Conservation (phyloP, 1,139 yeast species). For the Kodamaea fungicola region DNA sequence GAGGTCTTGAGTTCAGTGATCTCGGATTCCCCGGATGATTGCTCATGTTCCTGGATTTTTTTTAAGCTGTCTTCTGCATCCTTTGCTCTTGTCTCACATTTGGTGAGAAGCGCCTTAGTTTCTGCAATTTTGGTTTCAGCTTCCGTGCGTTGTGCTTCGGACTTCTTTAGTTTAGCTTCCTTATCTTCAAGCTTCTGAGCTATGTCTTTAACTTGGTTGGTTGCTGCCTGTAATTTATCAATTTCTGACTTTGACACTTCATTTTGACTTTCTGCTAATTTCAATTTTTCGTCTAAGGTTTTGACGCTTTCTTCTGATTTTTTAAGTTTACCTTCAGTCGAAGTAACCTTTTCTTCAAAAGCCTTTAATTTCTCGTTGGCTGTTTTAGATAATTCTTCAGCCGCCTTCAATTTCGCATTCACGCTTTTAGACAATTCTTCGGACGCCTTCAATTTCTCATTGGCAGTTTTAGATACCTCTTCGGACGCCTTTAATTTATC, state of each 20-base stretch:
- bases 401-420: no score
- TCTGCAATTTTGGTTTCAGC: neutral
- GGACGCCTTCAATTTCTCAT: neutral
- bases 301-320: no score
- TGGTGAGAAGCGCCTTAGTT: neutral
- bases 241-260: no score
- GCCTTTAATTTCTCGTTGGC: no score
- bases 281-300: no score
- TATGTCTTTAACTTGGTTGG: neutral
- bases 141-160: neutral
- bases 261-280: no score
- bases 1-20: conserved; percentile 3
- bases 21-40: neutral
- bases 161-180: conserved; percentile 1
- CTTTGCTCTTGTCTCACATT: neutral
- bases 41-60: neutral
- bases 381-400: no score
- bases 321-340: no score
- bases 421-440: neutral
- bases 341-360: no score
- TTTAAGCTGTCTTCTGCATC: neutral
- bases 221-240: no score
- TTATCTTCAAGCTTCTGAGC: neutral
- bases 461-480: neutral
- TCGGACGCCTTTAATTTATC: neutral